Conservation (phyloP, 495 filamentous ascomycete genomes). For the Aspergillus sparsus region DNA sequence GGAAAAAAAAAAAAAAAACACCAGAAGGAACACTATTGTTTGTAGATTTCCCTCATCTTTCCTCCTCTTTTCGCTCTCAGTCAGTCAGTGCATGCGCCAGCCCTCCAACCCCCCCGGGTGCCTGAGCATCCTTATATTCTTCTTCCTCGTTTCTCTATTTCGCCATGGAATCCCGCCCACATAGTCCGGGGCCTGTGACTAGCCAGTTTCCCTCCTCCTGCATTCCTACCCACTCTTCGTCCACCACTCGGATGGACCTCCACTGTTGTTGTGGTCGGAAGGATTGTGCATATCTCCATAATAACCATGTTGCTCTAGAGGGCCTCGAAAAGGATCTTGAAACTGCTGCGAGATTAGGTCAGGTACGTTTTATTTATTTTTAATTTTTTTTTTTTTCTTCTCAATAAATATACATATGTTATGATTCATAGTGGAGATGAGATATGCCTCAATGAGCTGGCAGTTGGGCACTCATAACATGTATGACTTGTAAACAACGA, state of each 20-base stretch:
- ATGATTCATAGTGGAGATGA: not conserved
- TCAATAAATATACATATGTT: conserved; percentile 3
- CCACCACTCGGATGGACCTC: conserved; percentile 33
- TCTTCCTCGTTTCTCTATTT: not conserved
- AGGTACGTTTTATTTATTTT: conserved; percentile 61
- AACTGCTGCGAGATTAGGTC: conserved; percentile 80
- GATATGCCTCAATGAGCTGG: conserved; percentile 6
- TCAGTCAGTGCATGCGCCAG: too few species aligned
- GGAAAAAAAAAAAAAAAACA: not conserved
- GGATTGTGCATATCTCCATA: conserved; percentile 76
- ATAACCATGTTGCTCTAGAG: conserved; percentile 75
- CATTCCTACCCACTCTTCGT: conserved; percentile 43
- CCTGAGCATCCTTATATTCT: not conserved
- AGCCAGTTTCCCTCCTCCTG: conserved; percentile 27
- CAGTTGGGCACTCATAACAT: conserved; percentile 15
- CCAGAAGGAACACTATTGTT: not conserved
- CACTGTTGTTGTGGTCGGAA: conserved; percentile 82
- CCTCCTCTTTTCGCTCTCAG: not conserved
- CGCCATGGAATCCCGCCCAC: conserved; percentile 38
- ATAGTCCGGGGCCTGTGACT: conserved; percentile 29
- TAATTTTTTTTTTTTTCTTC: conserved; percentile 13
- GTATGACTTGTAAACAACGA: conserved; percentile 4
- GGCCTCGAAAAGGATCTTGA: conserved; percentile 83
- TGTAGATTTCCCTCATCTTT: not conserved
- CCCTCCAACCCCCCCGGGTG: too few species aligned